Percentiles rank a stretch among this genome's conserved stretches.
Conservation (phyloP, 2,329 filamentous ascomycete species). For the Diaporthe batatas region DNA sequence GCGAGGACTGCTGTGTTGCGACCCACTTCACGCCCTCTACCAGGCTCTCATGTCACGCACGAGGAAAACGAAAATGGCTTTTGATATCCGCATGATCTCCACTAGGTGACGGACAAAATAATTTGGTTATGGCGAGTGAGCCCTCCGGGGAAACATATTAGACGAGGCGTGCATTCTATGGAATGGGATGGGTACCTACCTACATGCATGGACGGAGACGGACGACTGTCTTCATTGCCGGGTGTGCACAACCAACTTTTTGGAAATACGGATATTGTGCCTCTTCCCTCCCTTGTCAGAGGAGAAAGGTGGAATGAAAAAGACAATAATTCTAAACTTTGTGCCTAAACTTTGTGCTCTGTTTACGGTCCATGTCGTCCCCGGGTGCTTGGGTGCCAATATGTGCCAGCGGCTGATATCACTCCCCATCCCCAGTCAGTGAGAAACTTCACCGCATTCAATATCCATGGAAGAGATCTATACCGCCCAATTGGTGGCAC, state of each 20-base stretch:
- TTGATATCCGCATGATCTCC: conserved; percentile 24
- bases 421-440: background rate
- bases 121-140: background rate
- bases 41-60: background rate
- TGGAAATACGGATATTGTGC: background rate
- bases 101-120: conserved; percentile 27
- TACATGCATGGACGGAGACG: background rate
- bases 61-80: background rate
- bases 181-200: background rate
- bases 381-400: background rate
- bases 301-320: background rate
- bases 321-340: background rate
- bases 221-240: background rate
- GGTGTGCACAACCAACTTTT: background rate
- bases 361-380: background rate
- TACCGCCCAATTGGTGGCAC: background rate
- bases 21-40: too few species aligned
- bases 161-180: conserved; percentile 14
- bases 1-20: too few species aligned
- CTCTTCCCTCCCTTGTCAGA: too few species aligned
- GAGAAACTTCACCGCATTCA: background rate
- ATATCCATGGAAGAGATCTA: background rate
- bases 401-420: background rate
- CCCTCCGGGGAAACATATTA: background rate
- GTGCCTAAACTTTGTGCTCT: too few species aligned